Evolutionary conservation across 345 rosid genomes (phyloP), one percentile per base, ranked within the genome.

Genomic region (Salix brachista): DNA sequence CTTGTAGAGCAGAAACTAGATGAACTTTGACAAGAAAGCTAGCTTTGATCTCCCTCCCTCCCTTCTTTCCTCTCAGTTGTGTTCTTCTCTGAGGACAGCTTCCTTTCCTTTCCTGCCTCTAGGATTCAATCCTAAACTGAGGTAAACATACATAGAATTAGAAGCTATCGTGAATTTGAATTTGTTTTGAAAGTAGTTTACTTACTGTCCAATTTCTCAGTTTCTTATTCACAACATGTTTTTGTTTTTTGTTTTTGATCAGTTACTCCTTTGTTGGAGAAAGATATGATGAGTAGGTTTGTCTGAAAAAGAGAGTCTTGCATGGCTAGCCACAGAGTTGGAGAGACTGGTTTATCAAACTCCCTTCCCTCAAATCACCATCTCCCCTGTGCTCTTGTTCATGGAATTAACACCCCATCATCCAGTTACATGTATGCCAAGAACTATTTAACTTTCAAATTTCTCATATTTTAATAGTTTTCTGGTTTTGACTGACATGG

Each of bases 261-360:
- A 23, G 56, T 71, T 73, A 61, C 66, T 69, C 79, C 70, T 80
- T 36, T 79, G 72, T 78, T 74, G 71, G 60, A 70, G 75, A 73
- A 78, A 26, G 32, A n/a, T 23, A n/a, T 10, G 28, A 23, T n/a
- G 21, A 80, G 73, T 68, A 81, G 81, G 86, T 81, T 84, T 85
- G 70, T 65, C 41, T 81, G 48, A 79, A 9, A 58, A 50, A 79
- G 61, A 77, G 46, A 52, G 23, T 68, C 72, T 72, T 84, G 87
- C 86, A 93, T 93, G 99, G 97, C 94, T 64, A 91, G 87, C 68
- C 93, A 91, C 78, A 83, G 91, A 75, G 73, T 90, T 74, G 97
- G 92, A 68, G 94, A 88, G 85, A 91, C 89, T 28, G 90, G 91
- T 77, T 85, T 91, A 48, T 86, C 92, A 41, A 88, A 88, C 75